Percentiles rank a stretch among this genome's conserved stretches.
These are phyloP conservation scores for Leishmania lainsoni DNA, from an alignment of 208 protist species.

Conservation along the genomic window DNA sequence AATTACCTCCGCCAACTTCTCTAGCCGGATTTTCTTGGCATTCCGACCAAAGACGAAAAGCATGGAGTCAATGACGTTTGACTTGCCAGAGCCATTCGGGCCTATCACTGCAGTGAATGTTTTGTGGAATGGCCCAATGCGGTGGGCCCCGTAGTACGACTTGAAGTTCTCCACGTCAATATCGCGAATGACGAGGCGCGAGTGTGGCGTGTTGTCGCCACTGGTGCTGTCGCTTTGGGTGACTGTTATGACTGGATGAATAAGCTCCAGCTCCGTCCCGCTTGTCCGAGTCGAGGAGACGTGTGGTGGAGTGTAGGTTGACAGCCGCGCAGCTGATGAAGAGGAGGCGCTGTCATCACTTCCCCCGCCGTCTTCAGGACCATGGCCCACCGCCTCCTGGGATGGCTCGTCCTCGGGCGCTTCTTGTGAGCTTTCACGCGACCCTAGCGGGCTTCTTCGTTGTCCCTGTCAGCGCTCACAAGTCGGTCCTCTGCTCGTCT, in stretches of 20 bases:
- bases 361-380: neutral
- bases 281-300: slow-evolving; percentile 26
- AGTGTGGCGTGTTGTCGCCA: slow-evolving; percentile 5
- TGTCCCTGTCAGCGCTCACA: neutral
- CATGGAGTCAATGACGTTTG: slow-evolving; percentile 99
- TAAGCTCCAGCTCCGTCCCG: slow-evolving; percentile 28
- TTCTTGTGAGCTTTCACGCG: neutral
- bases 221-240: neutral
- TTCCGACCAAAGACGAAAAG: slow-evolving; percentile 99
- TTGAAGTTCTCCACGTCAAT: slow-evolving; percentile 99
- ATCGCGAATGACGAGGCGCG: slow-evolving; percentile 96
- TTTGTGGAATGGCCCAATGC: slow-evolving; percentile 99
- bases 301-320: neutral
- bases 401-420: neutral
- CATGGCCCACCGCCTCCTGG: neutral
- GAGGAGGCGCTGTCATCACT: slow-evolving; percentile 4
- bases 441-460: slow-evolving; percentile 1
- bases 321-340: slow-evolving; percentile 14
- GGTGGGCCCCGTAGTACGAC: slow-evolving; percentile 97
- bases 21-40: slow-evolving; percentile 97
- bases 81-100: slow-evolving; percentile 99
- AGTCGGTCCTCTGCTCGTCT: neutral
- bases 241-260: neutral
- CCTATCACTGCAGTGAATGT: slow-evolving; percentile 99
- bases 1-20: slow-evolving; percentile 98